phyloP scores from a whole-genome alignment of 2,329 filamentous ascomycete genomes.

The Trichoderma afroharzianum region DNA sequence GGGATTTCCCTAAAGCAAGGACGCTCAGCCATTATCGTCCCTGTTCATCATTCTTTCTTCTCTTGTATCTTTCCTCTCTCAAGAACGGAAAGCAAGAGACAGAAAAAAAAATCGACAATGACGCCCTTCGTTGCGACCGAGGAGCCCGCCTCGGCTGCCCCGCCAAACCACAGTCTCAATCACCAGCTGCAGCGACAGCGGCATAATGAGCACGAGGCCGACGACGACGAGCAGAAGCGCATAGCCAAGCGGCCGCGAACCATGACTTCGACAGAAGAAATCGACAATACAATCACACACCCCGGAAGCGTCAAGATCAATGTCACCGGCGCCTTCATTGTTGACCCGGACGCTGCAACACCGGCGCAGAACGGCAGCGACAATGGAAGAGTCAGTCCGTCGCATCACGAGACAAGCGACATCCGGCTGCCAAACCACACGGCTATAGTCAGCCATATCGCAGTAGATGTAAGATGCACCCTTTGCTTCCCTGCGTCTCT shows the following conservation, averaged over 20 bases:
- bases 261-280: slow-evolving; percentile 52
- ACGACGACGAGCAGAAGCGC: slow-evolving; percentile 1
- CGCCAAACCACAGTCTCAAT: slow-evolving; percentile 12
- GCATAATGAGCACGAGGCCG: slow-evolving; percentile 1
- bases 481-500: neutral
- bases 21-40: neutral
- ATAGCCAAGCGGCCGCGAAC: slow-evolving; percentile 26
- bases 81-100: neutral
- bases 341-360: slow-evolving; percentile 69
- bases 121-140: slow-evolving; percentile 14
- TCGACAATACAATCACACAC: slow-evolving; percentile 58
- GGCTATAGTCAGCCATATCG: slow-evolving; percentile 91
- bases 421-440: slow-evolving; percentile 97
- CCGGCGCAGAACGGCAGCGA: slow-evolving; percentile 38
- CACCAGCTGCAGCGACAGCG: neutral
- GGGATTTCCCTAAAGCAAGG: neutral
- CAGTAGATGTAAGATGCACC: slow-evolving; percentile 72
- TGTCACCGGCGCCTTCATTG: slow-evolving; percentile 93
- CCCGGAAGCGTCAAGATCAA: slow-evolving; percentile 85
- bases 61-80: neutral
- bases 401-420: slow-evolving; percentile 73
- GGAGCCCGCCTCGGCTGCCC: slow-evolving; percentile 9
- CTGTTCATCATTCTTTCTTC: neutral
- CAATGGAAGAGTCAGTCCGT: slow-evolving; percentile 46
- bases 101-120: neutral